Evolutionary conservation across 1,139 yeast species (phyloP).

Genomic region (Debaryomycetaceae sp.): DNA sequence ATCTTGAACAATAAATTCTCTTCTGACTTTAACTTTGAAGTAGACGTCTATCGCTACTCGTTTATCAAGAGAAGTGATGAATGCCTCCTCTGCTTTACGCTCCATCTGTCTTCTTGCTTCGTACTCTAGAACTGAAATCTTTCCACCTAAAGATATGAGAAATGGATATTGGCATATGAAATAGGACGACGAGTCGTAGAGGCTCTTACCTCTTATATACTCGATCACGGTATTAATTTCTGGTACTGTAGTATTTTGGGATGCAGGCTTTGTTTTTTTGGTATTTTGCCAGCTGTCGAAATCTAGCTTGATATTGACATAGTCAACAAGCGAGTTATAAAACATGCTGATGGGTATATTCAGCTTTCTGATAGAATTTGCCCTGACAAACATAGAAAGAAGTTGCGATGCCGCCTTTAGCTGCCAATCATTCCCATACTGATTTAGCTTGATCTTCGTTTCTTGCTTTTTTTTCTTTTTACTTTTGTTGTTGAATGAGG

Average conservation of each 20-base stretch:
- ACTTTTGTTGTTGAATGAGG: constrained; percentile 8
- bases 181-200: constrained; percentile 28
- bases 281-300: constrained; percentile 76
- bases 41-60: constrained; percentile 62
- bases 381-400: constrained; percentile 51
- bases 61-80: constrained; percentile 67
- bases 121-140: constrained; percentile 74
- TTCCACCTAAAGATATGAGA: constrained; percentile 74
- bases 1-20: constrained; percentile 68
- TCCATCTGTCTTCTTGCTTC: constrained; percentile 86
- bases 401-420: constrained; percentile 62
- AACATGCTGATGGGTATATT: constrained; percentile 52
- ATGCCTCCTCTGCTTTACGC: constrained; percentile 85
- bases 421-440: constrained; percentile 83
- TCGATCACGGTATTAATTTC: constrained; percentile 42
- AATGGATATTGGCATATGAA: constrained; percentile 84
- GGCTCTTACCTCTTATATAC: constrained; percentile 41
- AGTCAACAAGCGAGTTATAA: constrained; percentile 81
- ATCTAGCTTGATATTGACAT: constrained; percentile 69
- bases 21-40: constrained; percentile 63
- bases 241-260: constrained; percentile 15
- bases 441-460: constrained; percentile 51
- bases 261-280: constrained; percentile 10
- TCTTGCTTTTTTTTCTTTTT: constrained; percentile 21
- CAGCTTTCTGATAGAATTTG: constrained; percentile 40